These are phyloP conservation scores for Juglanconis sp. DNA, from an alignment of 2,329 filamentous ascomycete species.

Conservation along the genomic window DNA sequence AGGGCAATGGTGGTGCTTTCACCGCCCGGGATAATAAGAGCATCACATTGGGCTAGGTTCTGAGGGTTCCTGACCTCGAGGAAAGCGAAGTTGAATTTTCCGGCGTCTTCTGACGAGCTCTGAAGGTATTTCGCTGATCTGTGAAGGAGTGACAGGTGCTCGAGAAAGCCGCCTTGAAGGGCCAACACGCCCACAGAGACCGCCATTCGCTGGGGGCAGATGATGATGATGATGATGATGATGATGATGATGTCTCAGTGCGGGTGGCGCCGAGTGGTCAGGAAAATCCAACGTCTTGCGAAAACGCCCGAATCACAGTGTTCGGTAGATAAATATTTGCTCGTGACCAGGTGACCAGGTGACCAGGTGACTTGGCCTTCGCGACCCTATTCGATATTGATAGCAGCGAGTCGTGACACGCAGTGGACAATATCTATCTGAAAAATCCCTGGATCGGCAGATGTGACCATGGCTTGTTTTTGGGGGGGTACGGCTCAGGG, in stretches of 20 bases:
- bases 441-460: neutral
- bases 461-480: too few relatives aligned
- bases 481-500: too few relatives aligned
- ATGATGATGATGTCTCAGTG: neutral
- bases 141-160: slow-evolving; percentile 76
- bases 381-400: neutral
- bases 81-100: slow-evolving; percentile 52
- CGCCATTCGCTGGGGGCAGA: slow-evolving; percentile 21
- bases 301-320: too few relatives aligned
- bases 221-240: neutral
- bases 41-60: slow-evolving; percentile 72
- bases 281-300: too few relatives aligned
- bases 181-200: slow-evolving; percentile 63
- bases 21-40: slow-evolving; percentile 85
- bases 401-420: slow-evolving; percentile 8
- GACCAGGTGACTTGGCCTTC: neutral
- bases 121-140: slow-evolving; percentile 58
- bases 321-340: too few relatives aligned
- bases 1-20: slow-evolving; percentile 93
- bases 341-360: too few relatives aligned
- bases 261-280: neutral
- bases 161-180: slow-evolving; percentile 88
- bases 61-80: slow-evolving; percentile 74
- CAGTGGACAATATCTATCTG: neutral
- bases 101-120: slow-evolving; percentile 18